Conservation (phyloP, 2,329 filamentous ascomycete species). For the Colletotrichum phormii region DNA sequence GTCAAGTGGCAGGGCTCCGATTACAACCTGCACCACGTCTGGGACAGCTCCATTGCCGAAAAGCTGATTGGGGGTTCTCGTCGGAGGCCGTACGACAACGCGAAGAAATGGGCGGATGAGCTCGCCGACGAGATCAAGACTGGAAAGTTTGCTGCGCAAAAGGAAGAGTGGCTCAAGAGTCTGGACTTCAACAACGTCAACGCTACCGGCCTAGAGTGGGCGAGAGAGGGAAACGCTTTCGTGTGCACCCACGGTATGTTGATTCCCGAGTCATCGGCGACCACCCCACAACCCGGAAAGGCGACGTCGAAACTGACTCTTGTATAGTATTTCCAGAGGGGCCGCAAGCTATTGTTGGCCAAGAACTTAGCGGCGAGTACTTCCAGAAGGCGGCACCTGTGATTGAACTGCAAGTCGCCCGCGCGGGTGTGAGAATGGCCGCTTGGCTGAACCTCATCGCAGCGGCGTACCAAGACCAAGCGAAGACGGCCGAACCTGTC, state of each 20-base stretch:
- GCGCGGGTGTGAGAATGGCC: constrained; percentile 76
- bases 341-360: constrained; percentile 64
- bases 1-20: constrained; percentile 69
- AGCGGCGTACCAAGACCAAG: constrained; percentile 44
- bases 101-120: constrained; percentile 66
- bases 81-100: constrained; percentile 61
- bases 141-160: constrained; percentile 65
- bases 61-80: constrained; percentile 68
- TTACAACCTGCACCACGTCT: constrained; percentile 78
- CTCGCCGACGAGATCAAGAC: constrained; percentile 65
- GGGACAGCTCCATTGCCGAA: constrained; percentile 78
- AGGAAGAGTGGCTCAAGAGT: constrained; percentile 67
- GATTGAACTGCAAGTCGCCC: constrained; percentile 74
- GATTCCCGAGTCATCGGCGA: not conserved
- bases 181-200: constrained; percentile 65
- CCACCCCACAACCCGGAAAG: not conserved
- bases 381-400: constrained; percentile 72
- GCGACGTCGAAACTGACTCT: constrained; percentile 5
- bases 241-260: constrained; percentile 70
- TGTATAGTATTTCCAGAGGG: constrained; percentile 70
- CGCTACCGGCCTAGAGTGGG: constrained; percentile 72
- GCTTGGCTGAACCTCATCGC: constrained; percentile 75
- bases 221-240: constrained; percentile 69
- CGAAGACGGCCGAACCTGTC: constrained; percentile 5
- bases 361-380: constrained; percentile 73